Conservation (phyloP, 202 grass and related monocot genomes). For the Schoenoplectus tabernaemontani region DNA sequence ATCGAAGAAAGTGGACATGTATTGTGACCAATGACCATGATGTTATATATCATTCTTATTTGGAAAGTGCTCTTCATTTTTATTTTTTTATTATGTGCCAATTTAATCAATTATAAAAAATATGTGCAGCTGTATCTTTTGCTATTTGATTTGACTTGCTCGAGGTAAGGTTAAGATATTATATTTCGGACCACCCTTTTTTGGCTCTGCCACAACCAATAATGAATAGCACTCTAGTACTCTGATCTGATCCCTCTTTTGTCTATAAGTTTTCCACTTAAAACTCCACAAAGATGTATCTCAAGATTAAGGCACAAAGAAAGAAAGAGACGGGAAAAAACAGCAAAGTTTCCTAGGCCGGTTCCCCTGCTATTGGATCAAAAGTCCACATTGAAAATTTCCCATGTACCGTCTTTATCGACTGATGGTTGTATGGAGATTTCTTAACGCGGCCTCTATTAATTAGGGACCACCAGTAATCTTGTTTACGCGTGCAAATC, state of each 20-base stretch:
- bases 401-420: not conserved
- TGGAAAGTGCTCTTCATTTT: not conserved
- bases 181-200: not conserved
- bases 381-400: not conserved
- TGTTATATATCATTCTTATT: not conserved
- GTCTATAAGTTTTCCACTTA: not conserved
- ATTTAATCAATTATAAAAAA: not conserved
- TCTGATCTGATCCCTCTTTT: not conserved
- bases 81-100: not conserved
- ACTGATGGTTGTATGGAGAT: not conserved
- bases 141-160: not conserved
- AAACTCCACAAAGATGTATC: not conserved
- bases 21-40: not conserved
- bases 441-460: not conserved
- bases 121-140: not conserved
- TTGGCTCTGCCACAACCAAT: not conserved
- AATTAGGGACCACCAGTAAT: not conserved
- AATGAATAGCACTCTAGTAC: not conserved
- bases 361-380: not conserved
- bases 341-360: not conserved
- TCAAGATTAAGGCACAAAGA: not conserved
- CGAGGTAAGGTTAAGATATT: not conserved
- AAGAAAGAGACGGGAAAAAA: not conserved
- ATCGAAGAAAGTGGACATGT: not conserved
- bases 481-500: not conserved